phyloP scores from a whole-genome alignment of 2,329 filamentous ascomycete species.

The Cladosporium sp. region DNA sequence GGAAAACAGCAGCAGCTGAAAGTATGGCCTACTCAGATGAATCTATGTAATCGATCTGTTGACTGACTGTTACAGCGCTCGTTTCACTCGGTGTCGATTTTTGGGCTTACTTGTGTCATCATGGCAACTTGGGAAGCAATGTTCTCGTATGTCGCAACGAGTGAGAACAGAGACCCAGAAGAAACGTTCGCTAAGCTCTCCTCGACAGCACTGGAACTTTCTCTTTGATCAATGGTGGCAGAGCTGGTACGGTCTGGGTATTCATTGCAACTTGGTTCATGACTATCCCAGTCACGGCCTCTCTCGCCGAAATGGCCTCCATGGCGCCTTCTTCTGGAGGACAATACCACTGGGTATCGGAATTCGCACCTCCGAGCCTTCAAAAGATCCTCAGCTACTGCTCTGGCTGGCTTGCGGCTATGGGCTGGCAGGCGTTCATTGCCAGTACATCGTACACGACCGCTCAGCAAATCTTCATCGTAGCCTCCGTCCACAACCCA shows the following conservation, averaged over 20 bases:
- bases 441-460: slow-evolving; percentile 27
- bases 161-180: no score
- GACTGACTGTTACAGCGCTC: slow-evolving; percentile 4
- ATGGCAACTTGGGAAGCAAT: slow-evolving; percentile 15
- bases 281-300: slow-evolving; percentile 26
- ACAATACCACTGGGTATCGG: slow-evolving; percentile 31
- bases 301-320: slow-evolving; percentile 28
- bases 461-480: slow-evolving; percentile 29
- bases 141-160: not conserved
- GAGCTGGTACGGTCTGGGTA: slow-evolving; percentile 26
- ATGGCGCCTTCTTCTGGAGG: slow-evolving; percentile 25
- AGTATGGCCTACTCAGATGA: not conserved
- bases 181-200: no score
- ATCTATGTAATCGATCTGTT: not conserved
- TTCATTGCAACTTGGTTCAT: slow-evolving; percentile 29
- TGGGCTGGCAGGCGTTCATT: slow-evolving; percentile 34
- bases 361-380: slow-evolving; percentile 36
- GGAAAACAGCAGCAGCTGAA: slow-evolving; percentile 12
- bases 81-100: slow-evolving; percentile 13
- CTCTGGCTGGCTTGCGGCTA: slow-evolving; percentile 36
- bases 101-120: slow-evolving; percentile 14
- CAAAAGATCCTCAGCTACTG: slow-evolving; percentile 41
- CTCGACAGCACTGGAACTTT: slow-evolving; percentile 2
- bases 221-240: slow-evolving; percentile 30
- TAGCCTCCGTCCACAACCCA: slow-evolving; percentile 35